These are phyloP conservation scores for Candida loeiensis DNA, from an alignment of 805 yeast genomes.

Conservation along the genomic window DNA sequence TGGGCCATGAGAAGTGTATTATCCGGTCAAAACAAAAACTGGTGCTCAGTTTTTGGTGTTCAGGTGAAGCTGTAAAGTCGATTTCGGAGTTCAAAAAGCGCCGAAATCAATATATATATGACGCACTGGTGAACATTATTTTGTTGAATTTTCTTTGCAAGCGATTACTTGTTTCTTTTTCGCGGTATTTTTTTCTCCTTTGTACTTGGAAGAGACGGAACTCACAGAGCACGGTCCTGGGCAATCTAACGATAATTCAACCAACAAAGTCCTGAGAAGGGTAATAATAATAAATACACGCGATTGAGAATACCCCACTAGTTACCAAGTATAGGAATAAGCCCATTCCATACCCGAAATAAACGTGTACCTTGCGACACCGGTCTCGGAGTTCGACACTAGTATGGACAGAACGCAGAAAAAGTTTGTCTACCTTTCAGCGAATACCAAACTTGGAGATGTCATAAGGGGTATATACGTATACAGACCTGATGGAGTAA, in stretches of 20 bases:
- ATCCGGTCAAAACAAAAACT: not conserved
- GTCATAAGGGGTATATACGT: not conserved
- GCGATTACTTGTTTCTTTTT: constrained; percentile 9
- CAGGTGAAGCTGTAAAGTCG: not conserved
- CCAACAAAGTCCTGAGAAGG: no score
- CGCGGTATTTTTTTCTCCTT: constrained; percentile 2
- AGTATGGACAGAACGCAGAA: no score
- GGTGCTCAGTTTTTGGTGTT: not conserved
- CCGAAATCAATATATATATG: constrained; percentile 4
- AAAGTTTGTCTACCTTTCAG: no score
- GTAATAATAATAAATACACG: not conserved
- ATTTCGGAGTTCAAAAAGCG: constrained; percentile 2
- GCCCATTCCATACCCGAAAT: no score
- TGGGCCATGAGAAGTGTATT: constrained; percentile 5
- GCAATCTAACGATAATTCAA: not conserved
- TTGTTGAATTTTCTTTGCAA: constrained; percentile 9
- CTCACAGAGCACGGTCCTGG: not conserved
- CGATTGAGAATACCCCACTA: no score
- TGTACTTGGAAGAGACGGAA: constrained; percentile 4
- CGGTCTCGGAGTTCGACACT: not conserved
- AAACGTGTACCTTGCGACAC: no score
- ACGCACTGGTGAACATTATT: constrained; percentile 2
- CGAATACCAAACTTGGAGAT: no score
- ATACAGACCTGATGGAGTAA: not conserved
- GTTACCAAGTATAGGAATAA: no score